Conservation (phyloP, 176 grass and related monocot species). For the Oryza glaberrima region DNA sequence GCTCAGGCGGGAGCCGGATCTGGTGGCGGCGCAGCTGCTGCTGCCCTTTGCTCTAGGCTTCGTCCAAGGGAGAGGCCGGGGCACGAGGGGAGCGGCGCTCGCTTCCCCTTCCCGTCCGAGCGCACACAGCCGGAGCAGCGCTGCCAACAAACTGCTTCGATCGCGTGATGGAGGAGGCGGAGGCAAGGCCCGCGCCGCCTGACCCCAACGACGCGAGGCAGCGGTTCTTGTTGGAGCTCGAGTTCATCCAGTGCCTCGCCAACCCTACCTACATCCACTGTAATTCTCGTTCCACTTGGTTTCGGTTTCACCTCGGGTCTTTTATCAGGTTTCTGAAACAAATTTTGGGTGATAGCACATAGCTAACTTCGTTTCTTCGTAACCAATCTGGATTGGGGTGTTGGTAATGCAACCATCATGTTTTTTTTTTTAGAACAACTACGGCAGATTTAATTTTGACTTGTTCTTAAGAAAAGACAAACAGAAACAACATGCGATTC, state of each 20-base stretch:
- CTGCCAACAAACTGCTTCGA: no score
- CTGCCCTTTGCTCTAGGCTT: no score
- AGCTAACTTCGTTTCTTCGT: neutral
- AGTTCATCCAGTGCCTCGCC: constrained; percentile 93
- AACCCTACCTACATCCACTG: constrained; percentile 98
- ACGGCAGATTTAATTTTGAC: no score
- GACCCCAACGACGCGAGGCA: constrained; percentile 76
- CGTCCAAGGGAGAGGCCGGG: no score
- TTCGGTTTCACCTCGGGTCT: no score
- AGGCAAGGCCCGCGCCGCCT: constrained; percentile 12
- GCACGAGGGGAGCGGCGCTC: no score
- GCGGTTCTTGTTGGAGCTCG: constrained; percentile 84
- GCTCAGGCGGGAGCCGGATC: no score
- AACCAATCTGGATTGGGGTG: neutral
- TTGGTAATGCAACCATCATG: neutral
- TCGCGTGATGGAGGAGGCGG: neutral
- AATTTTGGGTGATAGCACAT: neutral
- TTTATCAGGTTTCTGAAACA: neutral
- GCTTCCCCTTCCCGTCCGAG: no score
- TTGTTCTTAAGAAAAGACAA: neutral
- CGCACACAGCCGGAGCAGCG: no score
- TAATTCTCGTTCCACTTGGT: neutral
- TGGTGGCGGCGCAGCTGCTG: no score
- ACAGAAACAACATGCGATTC: no score
- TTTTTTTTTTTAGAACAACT: no score